Evolutionary conservation across 176 grass and related monocot genomes (phyloP).

Genomic region (Bothriochloa decipiens): DNA sequence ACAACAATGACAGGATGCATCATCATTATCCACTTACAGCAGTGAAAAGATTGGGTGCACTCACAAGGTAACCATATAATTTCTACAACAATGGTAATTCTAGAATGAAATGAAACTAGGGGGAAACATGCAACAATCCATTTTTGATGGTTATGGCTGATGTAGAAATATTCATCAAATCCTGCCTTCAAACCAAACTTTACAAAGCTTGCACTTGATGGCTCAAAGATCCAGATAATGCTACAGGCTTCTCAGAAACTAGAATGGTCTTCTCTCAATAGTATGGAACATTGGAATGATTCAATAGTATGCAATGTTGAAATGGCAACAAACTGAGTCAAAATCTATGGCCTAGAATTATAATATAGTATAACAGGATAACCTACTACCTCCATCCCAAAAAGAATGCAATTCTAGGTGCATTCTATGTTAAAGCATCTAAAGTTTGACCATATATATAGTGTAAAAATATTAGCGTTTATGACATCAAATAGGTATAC

Average conservation of each 20-base stretch:
- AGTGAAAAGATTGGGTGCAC: background rate
- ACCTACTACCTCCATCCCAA: background rate
- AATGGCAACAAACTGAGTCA: background rate
- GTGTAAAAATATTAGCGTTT: background rate
- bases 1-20: background rate
- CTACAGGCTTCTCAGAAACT: background rate
- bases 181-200: background rate
- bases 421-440: background rate
- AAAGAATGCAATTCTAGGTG: background rate
- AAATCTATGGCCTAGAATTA: background rate
- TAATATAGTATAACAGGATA: background rate
- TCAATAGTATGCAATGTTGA: background rate
- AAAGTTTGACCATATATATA: background rate
- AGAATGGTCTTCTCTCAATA: background rate
- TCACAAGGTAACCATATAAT: background rate
- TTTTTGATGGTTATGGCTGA: slow-evolving; percentile 19
- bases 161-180: background rate
- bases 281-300: background rate
- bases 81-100: background rate
- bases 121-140: background rate
- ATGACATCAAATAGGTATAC: background rate
- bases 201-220: background rate
- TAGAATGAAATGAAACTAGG: background rate
- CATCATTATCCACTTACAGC: background rate
- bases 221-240: background rate